Evolutionary conservation across 2,329 filamentous ascomycete genomes (phyloP).

Genomic region (Pseudocercospora fuligena): DNA sequence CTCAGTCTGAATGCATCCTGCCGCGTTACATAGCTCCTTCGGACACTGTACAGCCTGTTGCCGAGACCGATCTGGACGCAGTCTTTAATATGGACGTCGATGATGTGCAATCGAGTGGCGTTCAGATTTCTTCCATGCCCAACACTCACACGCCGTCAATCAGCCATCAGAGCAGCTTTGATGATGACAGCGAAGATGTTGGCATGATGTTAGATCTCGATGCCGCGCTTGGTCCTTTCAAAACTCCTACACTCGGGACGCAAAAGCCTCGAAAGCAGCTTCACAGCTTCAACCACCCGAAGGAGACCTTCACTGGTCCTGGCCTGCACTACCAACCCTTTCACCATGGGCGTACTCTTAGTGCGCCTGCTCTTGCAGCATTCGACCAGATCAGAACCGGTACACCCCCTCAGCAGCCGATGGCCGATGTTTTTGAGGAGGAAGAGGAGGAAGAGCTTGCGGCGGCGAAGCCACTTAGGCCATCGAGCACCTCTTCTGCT

Average conservation of each 20-base stretch:
- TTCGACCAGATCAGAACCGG: conserved; percentile 60
- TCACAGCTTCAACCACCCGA: conserved; percentile 72
- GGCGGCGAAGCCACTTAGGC: conserved; percentile 25
- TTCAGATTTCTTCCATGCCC: conserved; percentile 9
- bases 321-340: conserved; percentile 66
- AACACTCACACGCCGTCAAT: conserved; percentile 17
- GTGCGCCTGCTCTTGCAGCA: conserved; percentile 76
- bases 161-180: conserved; percentile 20
- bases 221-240: conserved; percentile 89
- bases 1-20: conserved; percentile 20
- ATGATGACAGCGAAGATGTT: conserved; percentile 54
- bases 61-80: conserved; percentile 41
- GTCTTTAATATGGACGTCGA: conserved; percentile 35
- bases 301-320: conserved; percentile 69
- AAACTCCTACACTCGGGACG: conserved; percentile 72
- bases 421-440: conserved; percentile 85
- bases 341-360: conserved; percentile 73
- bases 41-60: conserved; percentile 15
- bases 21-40: background rate
- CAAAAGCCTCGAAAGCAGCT: conserved; percentile 70
- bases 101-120: conserved; percentile 9
- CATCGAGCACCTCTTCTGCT: conserved; percentile 21
- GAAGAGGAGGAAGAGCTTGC: conserved; percentile 45
- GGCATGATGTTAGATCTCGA: conserved; percentile 92
- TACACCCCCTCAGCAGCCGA: conserved; percentile 60